Conservation (phyloP, 2,329 filamentous ascomycete species). For the Aspergillus texensis region DNA sequence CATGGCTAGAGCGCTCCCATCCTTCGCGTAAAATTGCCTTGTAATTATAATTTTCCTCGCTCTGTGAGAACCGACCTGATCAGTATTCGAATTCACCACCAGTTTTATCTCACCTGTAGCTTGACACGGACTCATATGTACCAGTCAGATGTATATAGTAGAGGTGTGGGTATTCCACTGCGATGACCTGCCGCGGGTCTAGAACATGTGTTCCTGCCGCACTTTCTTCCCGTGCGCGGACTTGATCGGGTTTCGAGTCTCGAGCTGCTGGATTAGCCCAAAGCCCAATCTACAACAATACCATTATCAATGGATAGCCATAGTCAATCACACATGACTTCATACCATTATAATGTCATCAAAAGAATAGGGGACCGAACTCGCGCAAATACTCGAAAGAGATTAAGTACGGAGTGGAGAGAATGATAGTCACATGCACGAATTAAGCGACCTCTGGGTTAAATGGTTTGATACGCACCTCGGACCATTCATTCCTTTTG, state of each 20-base stretch:
- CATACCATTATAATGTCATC: background rate
- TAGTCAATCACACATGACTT: conserved; percentile 1
- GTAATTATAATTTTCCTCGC: background rate
- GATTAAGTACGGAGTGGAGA: background rate
- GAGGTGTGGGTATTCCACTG: conserved; percentile 3
- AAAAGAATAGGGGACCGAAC: background rate
- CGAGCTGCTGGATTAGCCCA: conserved; percentile 9
- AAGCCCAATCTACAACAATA: conserved; percentile 5
- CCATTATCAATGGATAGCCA: conserved; percentile 1
- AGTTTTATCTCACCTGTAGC: background rate
- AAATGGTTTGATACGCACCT: background rate
- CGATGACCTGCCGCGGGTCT: conserved; percentile 19
- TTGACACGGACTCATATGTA: background rate
- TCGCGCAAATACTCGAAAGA: background rate
- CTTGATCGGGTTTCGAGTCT: conserved; percentile 11
- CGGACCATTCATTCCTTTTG: background rate
- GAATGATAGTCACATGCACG: background rate
- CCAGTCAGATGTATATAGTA: conserved; percentile 12
- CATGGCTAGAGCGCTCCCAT: background rate
- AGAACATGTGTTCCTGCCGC: conserved; percentile 23
- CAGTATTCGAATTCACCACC: background rate
- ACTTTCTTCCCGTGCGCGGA: conserved; percentile 10
- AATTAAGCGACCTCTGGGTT: background rate
- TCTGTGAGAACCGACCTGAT: background rate
- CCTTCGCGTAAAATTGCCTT: background rate